phyloP scores from a whole-genome alignment of 306 rosid species.

The Dryas octopetala region DNA sequence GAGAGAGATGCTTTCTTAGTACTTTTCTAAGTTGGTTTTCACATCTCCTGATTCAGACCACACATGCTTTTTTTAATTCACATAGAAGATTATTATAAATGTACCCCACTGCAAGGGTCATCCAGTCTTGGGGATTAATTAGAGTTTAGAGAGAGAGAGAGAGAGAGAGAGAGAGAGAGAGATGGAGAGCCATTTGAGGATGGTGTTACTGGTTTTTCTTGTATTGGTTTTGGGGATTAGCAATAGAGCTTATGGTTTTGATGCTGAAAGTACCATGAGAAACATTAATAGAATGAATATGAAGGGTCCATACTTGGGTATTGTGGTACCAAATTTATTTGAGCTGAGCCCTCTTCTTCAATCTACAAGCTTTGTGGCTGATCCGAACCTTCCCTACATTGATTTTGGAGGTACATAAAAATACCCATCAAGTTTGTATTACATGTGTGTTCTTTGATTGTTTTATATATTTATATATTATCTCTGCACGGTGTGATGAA shows the following conservation, averaged over 20 bases:
- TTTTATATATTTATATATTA: too few species aligned
- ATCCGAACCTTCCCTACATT: conserved; percentile 45
- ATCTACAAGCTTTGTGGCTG: conserved; percentile 44
- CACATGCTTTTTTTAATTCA: not conserved
- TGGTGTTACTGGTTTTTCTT: conserved; percentile 25
- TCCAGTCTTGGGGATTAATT: not conserved
- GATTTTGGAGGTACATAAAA: conserved; percentile 53
- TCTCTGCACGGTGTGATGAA: too few species aligned
- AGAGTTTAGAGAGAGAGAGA: not conserved
- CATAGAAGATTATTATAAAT: not conserved
- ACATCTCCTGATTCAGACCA: not conserved
- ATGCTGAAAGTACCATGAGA: conserved; percentile 29
- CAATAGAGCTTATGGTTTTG: conserved; percentile 32
- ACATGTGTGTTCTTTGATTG: not conserved
- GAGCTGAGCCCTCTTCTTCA: conserved; percentile 75
- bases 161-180: conserved; percentile 7
- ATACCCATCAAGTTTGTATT: not conserved
- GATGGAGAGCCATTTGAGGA: conserved; percentile 31
- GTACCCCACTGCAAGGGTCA: conserved; percentile 4
- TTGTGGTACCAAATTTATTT: conserved; percentile 71
- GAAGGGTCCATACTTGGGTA: conserved; percentile 67
- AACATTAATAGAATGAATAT: conserved; percentile 41
- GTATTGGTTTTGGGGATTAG: conserved; percentile 35
- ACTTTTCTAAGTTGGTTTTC: not conserved
- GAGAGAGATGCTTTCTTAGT: not conserved